Evolutionary conservation across 768 basidiomycete genomes (phyloP).

Genomic region (Lactifluus volemus): DNA sequence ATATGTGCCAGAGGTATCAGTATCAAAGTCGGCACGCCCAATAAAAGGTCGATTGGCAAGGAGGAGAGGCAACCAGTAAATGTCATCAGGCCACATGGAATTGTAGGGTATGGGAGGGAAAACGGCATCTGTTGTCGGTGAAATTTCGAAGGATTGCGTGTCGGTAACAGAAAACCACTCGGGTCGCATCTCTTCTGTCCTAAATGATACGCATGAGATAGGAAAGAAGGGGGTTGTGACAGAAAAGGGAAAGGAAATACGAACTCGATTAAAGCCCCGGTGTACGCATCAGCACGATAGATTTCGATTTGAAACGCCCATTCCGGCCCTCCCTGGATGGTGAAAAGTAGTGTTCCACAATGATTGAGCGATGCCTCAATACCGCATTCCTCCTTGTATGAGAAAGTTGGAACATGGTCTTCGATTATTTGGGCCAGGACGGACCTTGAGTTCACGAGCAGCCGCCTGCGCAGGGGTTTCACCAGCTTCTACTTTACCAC

Average conservation of each 20-base stretch:
- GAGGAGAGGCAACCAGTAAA: slow-evolving; percentile 61
- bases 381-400: slow-evolving; percentile 73
- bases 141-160: slow-evolving; percentile 4
- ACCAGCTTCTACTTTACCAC: slow-evolving; percentile 73
- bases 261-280: slow-evolving; percentile 59
- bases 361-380: slow-evolving; percentile 56
- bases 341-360: slow-evolving; percentile 59
- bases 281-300: slow-evolving; percentile 54
- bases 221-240: not conserved
- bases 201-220: slow-evolving; percentile 23
- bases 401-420: not conserved
- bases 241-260: slow-evolving; percentile 21
- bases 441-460: slow-evolving; percentile 59
- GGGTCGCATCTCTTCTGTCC: slow-evolving; percentile 84
- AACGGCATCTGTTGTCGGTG: not conserved
- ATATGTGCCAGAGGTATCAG: slow-evolving; percentile 4
- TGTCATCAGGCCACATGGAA: slow-evolving; percentile 55
- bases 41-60: slow-evolving; percentile 33
- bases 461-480: slow-evolving; percentile 69
- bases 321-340: slow-evolving; percentile 38
- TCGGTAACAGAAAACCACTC: slow-evolving; percentile 54
- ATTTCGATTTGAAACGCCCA: slow-evolving; percentile 66
- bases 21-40: slow-evolving; percentile 41
- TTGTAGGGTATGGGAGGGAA: slow-evolving; percentile 49
- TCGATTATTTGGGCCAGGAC: not conserved